Conservation (phyloP, 2,329 filamentous ascomycete species). For the Curvularia eragrostidis region DNA sequence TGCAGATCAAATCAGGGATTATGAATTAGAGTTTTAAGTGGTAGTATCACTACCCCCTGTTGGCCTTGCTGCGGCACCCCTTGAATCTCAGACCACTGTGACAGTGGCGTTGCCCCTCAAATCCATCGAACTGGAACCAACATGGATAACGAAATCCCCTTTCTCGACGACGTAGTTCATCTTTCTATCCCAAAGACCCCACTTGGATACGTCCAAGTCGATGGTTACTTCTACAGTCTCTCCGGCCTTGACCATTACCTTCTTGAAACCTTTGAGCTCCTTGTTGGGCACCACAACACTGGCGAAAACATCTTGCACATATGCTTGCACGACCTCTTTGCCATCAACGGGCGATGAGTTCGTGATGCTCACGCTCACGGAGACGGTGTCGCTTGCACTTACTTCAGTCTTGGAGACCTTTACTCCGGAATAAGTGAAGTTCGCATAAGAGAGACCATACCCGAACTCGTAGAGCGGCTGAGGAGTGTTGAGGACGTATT, state of each 20-base stretch:
- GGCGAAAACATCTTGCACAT: conserved; percentile 68
- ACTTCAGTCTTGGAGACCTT: conserved; percentile 59
- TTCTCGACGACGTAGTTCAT: conserved; percentile 79
- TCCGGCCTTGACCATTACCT: conserved; percentile 67
- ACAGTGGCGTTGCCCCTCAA: conserved; percentile 64
- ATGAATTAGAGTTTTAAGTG: neutral
- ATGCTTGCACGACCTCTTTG: conserved; percentile 72
- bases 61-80: too few species aligned
- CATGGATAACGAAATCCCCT: conserved; percentile 68
- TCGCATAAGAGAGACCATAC: conserved; percentile 70
- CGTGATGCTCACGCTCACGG: conserved; percentile 66
- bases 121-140: conserved; percentile 66
- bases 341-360: conserved; percentile 65
- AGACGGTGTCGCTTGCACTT: conserved; percentile 61
- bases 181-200: conserved; percentile 63
- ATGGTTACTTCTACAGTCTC: conserved; percentile 63
- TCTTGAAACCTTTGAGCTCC: conserved; percentile 71
- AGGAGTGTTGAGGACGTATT: conserved; percentile 68
- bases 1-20: neutral
- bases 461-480: conserved; percentile 70
- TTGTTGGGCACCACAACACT: conserved; percentile 70
- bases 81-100: conserved; percentile 51
- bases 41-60: neutral
- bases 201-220: conserved; percentile 57
- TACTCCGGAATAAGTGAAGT: conserved; percentile 65